Evolutionary conservation across 23 red algal genomes (phyloP), one percentile per base, ranked within the genome.

Genomic region (Agarophyton chilense): DNA sequence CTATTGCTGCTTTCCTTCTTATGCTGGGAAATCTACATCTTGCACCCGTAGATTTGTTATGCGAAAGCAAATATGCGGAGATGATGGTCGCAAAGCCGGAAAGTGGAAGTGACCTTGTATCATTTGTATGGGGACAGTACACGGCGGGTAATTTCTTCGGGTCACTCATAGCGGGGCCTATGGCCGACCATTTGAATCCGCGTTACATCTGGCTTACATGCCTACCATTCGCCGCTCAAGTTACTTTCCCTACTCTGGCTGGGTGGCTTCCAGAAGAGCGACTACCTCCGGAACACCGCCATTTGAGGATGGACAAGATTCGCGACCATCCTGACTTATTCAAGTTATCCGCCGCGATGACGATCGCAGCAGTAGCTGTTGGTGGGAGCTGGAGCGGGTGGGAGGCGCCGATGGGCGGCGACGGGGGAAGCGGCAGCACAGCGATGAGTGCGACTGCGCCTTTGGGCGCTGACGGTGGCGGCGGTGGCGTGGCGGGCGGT

Each of bases 111-210:
- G 81, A 87, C 57, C 67, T 94, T 46, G 91, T 94, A 33, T 66
- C 91, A 19, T 85, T 52, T 79, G 91, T 94, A 2, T 94, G 91
- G 91, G 91, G 91, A 29, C 55, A 87, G 53, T 86, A 87, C 43
- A 94, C 72, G 41, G 71, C 47, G 22, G 91, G 91, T 4, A 61
- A 53, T 52, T 94, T 94, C 39, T 52, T 94, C 6, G 91, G 81
- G 2, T 94, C 91, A 0, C 44, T 66, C 11, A 32, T 94, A 13
- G 91, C 82, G 21, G 91, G 91, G n/a, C 81, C 82, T 28, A 77
- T 94, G 80, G 91, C 91, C 49, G 68, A 74, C 33, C 68, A 86
- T 46, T 78, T 86, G 81, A 94, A 94, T 72, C 81, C 91, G 60
- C 80, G 91, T 16, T 77, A 66, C 66, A 94, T 94, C 29, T 94